Evolutionary conservation across 495 filamentous ascomycete species (phyloP), one percentile per base, ranked within the genome.

Genomic region (Tuber microsphaerosporum): DNA sequence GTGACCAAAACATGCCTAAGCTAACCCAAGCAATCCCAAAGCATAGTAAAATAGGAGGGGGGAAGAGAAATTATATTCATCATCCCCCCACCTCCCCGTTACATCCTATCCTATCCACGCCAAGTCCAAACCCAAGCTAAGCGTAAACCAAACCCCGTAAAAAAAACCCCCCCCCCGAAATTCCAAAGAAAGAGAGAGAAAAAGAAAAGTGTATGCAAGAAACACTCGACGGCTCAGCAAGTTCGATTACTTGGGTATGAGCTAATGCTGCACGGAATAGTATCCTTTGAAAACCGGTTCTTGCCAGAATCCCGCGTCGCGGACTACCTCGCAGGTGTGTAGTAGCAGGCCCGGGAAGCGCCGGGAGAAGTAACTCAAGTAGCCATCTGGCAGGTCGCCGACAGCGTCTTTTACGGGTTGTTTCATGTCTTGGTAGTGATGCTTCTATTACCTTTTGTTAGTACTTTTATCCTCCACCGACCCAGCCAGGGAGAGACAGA

Each of bases 351-450:
- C 91, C 37, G 94, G 93, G 82, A 98, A 98, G 73, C 88, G 86
- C 41, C 83, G 83, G 0, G 92, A 91, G 92, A 95, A 99, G 84
- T 96, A 98, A 16, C 86, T 87, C 61, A 97, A 84, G 82, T 97
- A 99, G 0, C 93, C 94, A 37, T 92, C 91, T 0, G 94, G 92
- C 78, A 97, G 82, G 7, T 90, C 85, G 1, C 94, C 94, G 73
- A 97, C 92, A 79, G 90, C 87, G 80, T 89, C 87, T 85, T 94
- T 93, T 75, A 97, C 88, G 69, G 89, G 83, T 16, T 92, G 91
- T 16, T 91, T 89, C 89, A 99, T 90, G 77, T 97, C 92, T 76
- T 97, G 92, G 84, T 94, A 96, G 84, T 98, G 94, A 76, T 95
- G 92, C 76, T 91, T 90, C 79, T 78, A 34, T 61, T 20, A 22